A percentile compares a stretch with the other conserved stretches of the same genome.
phyloP scores from a whole-genome alignment of 192 early-diverging fungal genomes.

The Backusella mclennaniae region DNA sequence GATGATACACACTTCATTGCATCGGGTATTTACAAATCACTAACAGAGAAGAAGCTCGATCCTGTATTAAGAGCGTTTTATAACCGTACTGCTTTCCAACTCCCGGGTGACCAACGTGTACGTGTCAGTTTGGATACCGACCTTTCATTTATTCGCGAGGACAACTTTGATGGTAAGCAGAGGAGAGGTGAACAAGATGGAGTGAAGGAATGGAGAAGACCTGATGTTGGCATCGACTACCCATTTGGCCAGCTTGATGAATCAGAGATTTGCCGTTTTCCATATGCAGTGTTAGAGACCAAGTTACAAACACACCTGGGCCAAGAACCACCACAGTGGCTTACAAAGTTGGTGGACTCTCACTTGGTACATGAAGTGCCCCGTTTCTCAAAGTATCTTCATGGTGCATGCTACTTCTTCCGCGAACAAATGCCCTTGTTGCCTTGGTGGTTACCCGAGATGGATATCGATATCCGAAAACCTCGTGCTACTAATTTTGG shows the following conservation, averaged over 20 bases:
- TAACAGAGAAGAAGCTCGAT: conserved; percentile 26
- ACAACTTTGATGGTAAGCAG: conserved; percentile 62
- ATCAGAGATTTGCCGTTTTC: conserved; percentile 33
- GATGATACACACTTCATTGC: conserved; percentile 51
- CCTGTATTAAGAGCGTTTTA: conserved; percentile 35
- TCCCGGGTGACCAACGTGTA: conserved; percentile 71
- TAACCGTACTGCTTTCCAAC: conserved; percentile 40
- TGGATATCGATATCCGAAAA: conserved; percentile 54
- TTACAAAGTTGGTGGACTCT: conserved; percentile 38
- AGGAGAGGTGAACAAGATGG: conserved; percentile 62
- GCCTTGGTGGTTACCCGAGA: conserved; percentile 53
- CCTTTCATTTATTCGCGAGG: conserved; percentile 93
- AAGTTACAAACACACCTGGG: conserved; percentile 46
- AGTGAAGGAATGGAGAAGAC: conserved; percentile 88
- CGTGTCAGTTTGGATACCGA: conserved; percentile 95
- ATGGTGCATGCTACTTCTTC: conserved; percentile 45
- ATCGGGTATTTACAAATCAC: conserved; percentile 24
- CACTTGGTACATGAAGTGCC: conserved; percentile 48
- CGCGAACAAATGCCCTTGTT: conserved; percentile 45
- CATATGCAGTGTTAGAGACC: conserved; percentile 37
- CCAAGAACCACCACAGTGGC: conserved; percentile 50
- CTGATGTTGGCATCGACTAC: conserved; percentile 76
- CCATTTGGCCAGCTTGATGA: conserved; percentile 60
- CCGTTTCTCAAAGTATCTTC: conserved; percentile 50
- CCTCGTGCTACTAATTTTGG: conserved; percentile 37